A percentile compares a stretch with the other conserved stretches of the same genome.
Conservation (phyloP, 208 protist genomes). For the Trichomonas tenax region DNA sequence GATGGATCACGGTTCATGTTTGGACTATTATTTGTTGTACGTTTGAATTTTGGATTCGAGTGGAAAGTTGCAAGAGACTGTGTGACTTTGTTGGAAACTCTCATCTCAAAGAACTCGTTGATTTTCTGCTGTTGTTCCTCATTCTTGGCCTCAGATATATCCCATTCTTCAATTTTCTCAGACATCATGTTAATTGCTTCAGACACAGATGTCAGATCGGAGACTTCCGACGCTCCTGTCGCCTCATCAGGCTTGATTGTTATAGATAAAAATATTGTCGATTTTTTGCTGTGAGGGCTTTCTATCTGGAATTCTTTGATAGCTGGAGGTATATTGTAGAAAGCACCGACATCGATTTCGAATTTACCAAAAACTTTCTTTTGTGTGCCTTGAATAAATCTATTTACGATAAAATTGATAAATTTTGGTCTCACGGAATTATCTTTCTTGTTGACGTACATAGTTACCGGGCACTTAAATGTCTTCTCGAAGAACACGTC, state of each 20-base stretch:
- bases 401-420: neutral
- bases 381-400: neutral
- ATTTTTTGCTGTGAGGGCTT: neutral
- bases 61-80: neutral
- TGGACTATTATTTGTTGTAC: neutral
- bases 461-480: neutral
- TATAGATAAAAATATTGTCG: neutral
- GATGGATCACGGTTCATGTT: neutral
- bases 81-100: neutral
- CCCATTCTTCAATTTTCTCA: neutral
- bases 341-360: neutral
- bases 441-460: neutral
- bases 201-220: neutral
- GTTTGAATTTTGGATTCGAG: neutral
- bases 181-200: neutral
- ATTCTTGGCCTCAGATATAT: neutral
- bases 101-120: neutral
- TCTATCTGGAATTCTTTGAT: neutral
- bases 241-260: no score
- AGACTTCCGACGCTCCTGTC: neutral
- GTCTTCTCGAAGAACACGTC: neutral
- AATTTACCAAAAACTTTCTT: neutral
- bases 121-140: neutral
- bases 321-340: neutral
- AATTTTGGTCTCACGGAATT: neutral